Conservation (phyloP, 2,329 filamentous ascomycete species). For the Epichloe festucae region DNA sequence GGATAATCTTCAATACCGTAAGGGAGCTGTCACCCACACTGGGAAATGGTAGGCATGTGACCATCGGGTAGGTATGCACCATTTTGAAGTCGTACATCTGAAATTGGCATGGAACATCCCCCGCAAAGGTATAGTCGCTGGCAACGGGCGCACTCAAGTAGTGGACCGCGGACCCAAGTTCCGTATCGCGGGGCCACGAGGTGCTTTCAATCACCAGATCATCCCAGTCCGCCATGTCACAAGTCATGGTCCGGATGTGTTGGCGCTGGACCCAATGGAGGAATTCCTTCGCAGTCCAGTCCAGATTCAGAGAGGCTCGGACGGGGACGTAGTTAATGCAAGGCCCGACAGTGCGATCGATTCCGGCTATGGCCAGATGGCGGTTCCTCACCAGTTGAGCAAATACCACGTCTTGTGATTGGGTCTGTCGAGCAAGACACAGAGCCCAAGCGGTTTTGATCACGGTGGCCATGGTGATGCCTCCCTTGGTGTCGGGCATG, state of each 20-base stretch:
- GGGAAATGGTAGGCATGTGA: neutral
- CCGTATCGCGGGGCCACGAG: neutral
- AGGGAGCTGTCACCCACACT: neutral
- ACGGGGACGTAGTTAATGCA: neutral
- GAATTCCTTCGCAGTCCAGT: neutral
- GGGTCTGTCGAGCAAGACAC: neutral
- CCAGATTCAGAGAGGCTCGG: neutral
- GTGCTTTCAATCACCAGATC: neutral
- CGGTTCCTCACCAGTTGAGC: neutral
- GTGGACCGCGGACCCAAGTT: neutral
- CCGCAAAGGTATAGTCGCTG: neutral
- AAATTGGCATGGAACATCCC: neutral
- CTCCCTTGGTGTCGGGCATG: neutral
- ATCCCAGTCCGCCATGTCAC: neutral
- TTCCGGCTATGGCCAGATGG: neutral
- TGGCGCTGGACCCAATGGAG: neutral
- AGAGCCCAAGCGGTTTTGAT: neutral
- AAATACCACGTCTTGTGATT: neutral
- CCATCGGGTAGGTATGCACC: neutral
- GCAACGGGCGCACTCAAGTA: neutral
- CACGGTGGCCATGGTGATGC: neutral
- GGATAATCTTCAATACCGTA: no score
- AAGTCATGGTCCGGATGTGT: neutral
- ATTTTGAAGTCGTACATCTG: neutral
- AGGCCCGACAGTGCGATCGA: neutral